Conservation (phyloP, 2,329 filamentous ascomycete species). For the Aspergillus tanneri region DNA sequence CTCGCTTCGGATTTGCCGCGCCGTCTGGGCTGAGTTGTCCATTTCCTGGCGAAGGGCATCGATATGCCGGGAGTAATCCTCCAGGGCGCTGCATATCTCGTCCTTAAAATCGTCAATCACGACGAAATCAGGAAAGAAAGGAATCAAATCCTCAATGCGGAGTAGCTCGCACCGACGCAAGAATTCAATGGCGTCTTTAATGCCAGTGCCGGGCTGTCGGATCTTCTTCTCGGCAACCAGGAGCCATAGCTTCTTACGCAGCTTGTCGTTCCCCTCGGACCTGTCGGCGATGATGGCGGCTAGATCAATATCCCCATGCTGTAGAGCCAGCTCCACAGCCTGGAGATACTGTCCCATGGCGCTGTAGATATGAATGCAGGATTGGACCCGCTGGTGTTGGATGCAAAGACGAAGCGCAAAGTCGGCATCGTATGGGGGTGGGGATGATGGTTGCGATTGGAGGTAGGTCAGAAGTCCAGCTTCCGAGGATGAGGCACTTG, state of each 20-base stretch:
- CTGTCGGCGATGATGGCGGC: constrained; percentile 86
- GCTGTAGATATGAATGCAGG: constrained; percentile 95
- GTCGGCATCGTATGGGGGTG: constrained; percentile 86
- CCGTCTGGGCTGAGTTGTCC: constrained; percentile 89
- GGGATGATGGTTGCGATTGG: constrained; percentile 82
- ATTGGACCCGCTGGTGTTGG: constrained; percentile 86
- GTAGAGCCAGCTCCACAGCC: constrained; percentile 87
- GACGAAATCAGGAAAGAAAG: constrained; percentile 97
- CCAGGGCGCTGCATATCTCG: constrained; percentile 89
- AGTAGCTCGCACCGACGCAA: constrained; percentile 87
- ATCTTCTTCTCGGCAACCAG: constrained; percentile 95
- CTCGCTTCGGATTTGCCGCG: constrained; percentile 84
- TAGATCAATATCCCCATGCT: constrained; percentile 85
- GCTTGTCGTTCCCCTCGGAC: constrained; percentile 69
- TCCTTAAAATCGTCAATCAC: constrained; percentile 99
- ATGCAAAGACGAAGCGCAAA: constrained; percentile 96
- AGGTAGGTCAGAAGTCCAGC: constrained; percentile 83
- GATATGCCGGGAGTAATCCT: constrained; percentile 90
- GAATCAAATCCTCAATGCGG: constrained; percentile 93
- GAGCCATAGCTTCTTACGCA: constrained; percentile 94
- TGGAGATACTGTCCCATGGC: constrained; percentile 93
- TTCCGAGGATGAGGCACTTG: constrained; percentile 79
- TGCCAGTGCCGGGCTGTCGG: constrained; percentile 71
- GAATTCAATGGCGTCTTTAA: constrained; percentile 92
- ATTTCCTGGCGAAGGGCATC: constrained; percentile 87